These are phyloP conservation scores for Betula pendula DNA, from an alignment of 306 rosid genomes.

Conservation along the genomic window DNA sequence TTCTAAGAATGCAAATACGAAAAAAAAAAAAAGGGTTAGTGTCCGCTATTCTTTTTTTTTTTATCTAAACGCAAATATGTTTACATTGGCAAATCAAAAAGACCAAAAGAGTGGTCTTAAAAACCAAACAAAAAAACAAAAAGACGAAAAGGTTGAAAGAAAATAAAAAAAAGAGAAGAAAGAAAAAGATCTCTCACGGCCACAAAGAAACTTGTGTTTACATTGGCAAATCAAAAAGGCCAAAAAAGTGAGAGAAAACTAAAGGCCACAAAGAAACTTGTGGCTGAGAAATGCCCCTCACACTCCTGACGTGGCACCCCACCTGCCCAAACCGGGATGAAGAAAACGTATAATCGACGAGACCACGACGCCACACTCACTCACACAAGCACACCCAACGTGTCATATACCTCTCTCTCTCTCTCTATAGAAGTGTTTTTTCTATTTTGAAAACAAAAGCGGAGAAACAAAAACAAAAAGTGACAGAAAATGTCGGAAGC, in stretches of 20 bases:
- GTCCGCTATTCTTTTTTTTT: too few relatives aligned
- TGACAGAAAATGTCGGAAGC: constrained; percentile 49
- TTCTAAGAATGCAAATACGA: too few relatives aligned
- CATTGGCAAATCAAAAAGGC: not conserved
- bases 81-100: too few relatives aligned
- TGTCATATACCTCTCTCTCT: constrained; percentile 35
- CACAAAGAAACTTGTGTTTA: not conserved
- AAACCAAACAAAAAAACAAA: too few relatives aligned
- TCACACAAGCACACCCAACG: constrained; percentile 26
- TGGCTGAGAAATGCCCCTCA: constrained; percentile 46
- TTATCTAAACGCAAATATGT: too few relatives aligned
- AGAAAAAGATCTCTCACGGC: too few relatives aligned
- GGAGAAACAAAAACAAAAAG: not conserved
- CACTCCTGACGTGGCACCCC: constrained; percentile 37
- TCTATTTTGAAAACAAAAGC: not conserved
- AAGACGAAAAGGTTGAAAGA: too few relatives aligned
- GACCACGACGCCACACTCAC: constrained; percentile 21
- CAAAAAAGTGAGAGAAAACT: constrained; percentile 13
- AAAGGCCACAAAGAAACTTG: constrained; percentile 45
- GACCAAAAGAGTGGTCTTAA: too few relatives aligned
- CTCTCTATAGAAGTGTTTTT: constrained; percentile 11
- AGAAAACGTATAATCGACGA: constrained; percentile 13
- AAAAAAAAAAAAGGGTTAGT: too few relatives aligned
- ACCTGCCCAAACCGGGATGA: constrained; percentile 25
- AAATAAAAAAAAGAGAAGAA: too few relatives aligned